A percentile compares a stretch with the other conserved stretches of the same genome.
Evolutionary conservation across 106 monocot genomes (phyloP).

Genomic region (Phalaenopsis aphrodite): DNA sequence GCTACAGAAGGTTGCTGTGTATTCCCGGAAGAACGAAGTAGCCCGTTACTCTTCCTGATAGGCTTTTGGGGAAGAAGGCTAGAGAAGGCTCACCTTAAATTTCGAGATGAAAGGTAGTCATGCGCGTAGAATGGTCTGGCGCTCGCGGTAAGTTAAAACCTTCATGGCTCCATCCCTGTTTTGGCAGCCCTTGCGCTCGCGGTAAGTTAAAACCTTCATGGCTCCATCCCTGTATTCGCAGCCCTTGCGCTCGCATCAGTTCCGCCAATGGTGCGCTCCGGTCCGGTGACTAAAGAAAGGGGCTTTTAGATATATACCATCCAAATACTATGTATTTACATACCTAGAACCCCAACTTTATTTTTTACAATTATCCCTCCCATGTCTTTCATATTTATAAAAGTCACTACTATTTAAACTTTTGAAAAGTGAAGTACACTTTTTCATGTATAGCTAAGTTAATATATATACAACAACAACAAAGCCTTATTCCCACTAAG

Average conservation of each 20-base stretch:
- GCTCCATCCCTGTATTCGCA: not conserved
- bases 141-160: not conserved
- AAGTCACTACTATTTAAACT: too few species aligned
- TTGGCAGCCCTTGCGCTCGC: not conserved
- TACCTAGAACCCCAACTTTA: too few species aligned
- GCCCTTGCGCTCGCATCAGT: not conserved
- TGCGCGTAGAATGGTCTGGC: not conserved
- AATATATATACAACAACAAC: too few species aligned
- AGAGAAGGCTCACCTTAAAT: not conserved
- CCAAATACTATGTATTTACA: too few species aligned
- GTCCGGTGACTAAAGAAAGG: too few species aligned
- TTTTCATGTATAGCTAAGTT: too few species aligned
- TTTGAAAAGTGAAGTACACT: too few species aligned
- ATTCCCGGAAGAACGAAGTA: not conserved
- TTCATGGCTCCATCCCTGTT: not conserved
- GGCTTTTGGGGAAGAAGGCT: not conserved
- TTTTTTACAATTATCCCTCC: too few species aligned
- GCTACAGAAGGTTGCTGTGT: not conserved
- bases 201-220: not conserved
- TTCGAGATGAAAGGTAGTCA: not conserved
- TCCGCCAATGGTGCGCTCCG: too few species aligned
- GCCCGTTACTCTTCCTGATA: not conserved
- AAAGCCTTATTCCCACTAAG: too few species aligned
- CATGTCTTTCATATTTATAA: too few species aligned
- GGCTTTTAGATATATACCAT: too few species aligned